Evolutionary conservation across 169 alveolate genomes (phyloP).

Genomic region (Neospora caninum): DNA sequence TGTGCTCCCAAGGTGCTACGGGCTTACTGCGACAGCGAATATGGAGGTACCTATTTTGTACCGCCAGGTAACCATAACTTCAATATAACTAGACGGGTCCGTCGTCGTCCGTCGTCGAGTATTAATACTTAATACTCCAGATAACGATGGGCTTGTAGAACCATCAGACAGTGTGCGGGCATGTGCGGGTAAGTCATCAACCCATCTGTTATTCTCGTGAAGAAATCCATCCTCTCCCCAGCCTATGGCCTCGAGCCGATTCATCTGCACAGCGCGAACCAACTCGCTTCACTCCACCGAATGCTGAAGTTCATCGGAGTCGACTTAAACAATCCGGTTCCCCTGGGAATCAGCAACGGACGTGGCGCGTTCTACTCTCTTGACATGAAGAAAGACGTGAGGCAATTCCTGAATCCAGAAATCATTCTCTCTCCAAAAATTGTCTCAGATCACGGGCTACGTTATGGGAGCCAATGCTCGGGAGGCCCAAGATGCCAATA

Average conservation of each 20-base stretch:
- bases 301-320: slow-evolving; percentile 65
- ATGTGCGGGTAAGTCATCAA: not conserved
- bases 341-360: slow-evolving; percentile 71
- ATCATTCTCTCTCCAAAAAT: no score
- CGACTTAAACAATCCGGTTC: slow-evolving; percentile 72
- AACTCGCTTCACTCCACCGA: slow-evolving; percentile 53
- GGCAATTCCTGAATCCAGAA: not conserved
- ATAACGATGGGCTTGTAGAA: slow-evolving; percentile 19
- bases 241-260: slow-evolving; percentile 73
- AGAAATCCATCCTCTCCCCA: not conserved
- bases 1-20: slow-evolving; percentile 83
- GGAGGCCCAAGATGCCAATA: not conserved
- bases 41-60: slow-evolving; percentile 85
- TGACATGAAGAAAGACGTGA: slow-evolving; percentile 73
- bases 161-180: not conserved
- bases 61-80: slow-evolving; percentile 66
- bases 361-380: slow-evolving; percentile 68
- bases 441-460: slow-evolving; percentile 23
- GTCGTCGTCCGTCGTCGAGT: no score
- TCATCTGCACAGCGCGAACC: slow-evolving; percentile 68
- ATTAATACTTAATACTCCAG: not conserved
- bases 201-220: not conserved
- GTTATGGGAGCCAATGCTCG: not conserved
- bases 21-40: slow-evolving; percentile 87
- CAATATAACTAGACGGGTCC: not conserved